Base-by-base conservation (phyloP, 371 early-diverging fungal genomes). In the Saksenaea oblongispora region DNA sequence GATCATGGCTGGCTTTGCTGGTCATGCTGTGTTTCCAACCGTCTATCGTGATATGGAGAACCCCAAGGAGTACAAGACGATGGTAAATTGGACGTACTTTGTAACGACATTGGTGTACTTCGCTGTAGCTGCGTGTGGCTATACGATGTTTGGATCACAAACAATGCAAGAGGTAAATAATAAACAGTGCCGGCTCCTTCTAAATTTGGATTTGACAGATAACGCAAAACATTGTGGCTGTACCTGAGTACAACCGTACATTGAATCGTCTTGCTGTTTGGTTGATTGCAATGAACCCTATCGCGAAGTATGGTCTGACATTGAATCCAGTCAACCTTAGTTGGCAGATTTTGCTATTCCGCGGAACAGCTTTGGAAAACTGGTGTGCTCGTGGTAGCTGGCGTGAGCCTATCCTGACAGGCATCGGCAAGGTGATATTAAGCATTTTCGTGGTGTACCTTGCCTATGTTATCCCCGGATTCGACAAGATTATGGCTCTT, bases 121-220 rank as follows among this genome's bases (percentile, higher is more conserved):
- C 14, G 34, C 66, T 3, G 75, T 80, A 74, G 74, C 74, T 18
- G 59, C 64, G 14, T 61, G 76, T 31, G 92, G 93, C 8, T 93
- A 91, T 63, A 28, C 83, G 14, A 93, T 93, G 93, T 93, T 91
- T 85, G 93, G 93, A 1, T 67, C 71, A 57, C 72, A 62, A 14
- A 76, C 82, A 3, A 64, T 79, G 61, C 80, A 86, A 67, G 89
- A 89, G 75, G 84, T 84, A 74, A 60, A 15, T 27, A 36, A 61
- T 24, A 15, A n/a, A 58, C 11, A 5, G 24, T 9, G 15, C 17
- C n/a, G 17, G 27, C 22, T 22, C 54, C 26, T 24, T 34, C 34
- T 27, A 37, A 53, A 34, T 26, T 51, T 15, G 11, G 28, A 53
- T 51, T 35, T 58, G 44, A 26, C 27, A 83, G 82, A 83, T 91